Base-by-base conservation (phyloP, 2,329 filamentous ascomycete genomes). In the Colletotrichum falcatum region DNA sequence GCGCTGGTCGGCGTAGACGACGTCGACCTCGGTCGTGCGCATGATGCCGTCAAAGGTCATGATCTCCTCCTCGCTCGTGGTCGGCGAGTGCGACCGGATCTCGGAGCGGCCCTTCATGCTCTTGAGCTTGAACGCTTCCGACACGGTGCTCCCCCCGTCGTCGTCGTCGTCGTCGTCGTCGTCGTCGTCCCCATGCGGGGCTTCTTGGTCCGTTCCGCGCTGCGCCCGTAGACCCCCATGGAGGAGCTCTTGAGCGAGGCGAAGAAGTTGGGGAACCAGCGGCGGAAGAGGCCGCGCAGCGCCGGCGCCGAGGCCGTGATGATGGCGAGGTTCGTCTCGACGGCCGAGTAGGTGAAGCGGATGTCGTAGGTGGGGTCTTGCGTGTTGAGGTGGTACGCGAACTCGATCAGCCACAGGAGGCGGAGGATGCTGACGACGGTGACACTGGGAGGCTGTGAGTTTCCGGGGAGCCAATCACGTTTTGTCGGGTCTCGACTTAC, bases 41-140 rank as follows among this genome's bases (percentile, higher is more conserved):
- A 83, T 74, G 42, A 83, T 83, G 16, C 81, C 81, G 61, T 82
- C 81, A 61, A 81, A 80, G 6, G 80, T 80, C 79, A 82, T 81
- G 16, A 82, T 83, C 70, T 82, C 80, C 65, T 83, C 81, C 63
- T 83, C 80, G 16, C 78, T 80, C 14, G 76, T 77, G 6, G 72
- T 80, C 0, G 80, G 79, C 20, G 80, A 78, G 14, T 73, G 75
- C 37, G 78, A 76, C 51, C 79, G 76, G 30, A 81, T 78, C 65
- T 81, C 81, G n/a, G 80, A 79, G 59, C 75, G 78, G 33, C 65
- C 75, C 42, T 76, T 78, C 70, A 77, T 73, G 33, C 26, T 68
- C 68, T 63, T 63, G 44, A 71, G 68, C 44, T 59, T 59, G 53
- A 71, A 71, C 23, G 64, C 3, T 14, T 68, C 59, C 59, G 49